Evolutionary conservation across 305 asterid genomes (phyloP), one percentile per base, ranked within the genome.

Genomic region (Fraxinus xanthoxyloides): DNA sequence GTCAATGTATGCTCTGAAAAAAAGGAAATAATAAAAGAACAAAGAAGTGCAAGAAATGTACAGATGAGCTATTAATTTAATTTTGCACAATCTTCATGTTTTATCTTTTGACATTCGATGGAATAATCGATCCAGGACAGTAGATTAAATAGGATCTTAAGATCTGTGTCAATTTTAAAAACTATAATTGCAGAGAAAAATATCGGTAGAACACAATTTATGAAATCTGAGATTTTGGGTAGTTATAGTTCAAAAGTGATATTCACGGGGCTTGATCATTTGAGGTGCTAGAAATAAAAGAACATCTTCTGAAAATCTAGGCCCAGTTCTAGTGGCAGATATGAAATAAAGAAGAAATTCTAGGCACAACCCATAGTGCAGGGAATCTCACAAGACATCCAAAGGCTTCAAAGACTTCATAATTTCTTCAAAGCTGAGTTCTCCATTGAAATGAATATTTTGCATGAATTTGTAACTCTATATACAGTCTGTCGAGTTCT

Each of bases 391-490:
- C 13, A 3, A 19, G 69, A 21, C 28, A 19, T 6, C 73, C 24
- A 28, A 65, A 65, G 36, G n/a, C 36, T 65, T 65, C 73, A 24
- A 10, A 26, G 8, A 65, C 73, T 65, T 65, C 12, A 28, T 26
- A 6, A 13, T n/a, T 76, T n/a, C 80, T 1, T 0, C 43, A 69
- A n/a, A 73, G 73, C 81, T 46, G 81, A 40, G 35, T 56, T 54
- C 34, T 79, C 9, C 15, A 3, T 46, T 43, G 67, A 82, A 75
- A 69, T 48, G 75, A 81, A 85, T 74, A 10, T 32, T 48, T 54
- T 63, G 40, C 76, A 75, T 78, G 79, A 74, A 83, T 77, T 69
- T 38, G 26, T 77, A 70, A n/a, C 26, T 40, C 26, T 59, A 59
- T 56, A 24, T 40, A 76, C 54, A 13, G 54, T 43, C 54, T 13